Conservation (phyloP, 345 rosid species). For the Camelina hispida region DNA sequence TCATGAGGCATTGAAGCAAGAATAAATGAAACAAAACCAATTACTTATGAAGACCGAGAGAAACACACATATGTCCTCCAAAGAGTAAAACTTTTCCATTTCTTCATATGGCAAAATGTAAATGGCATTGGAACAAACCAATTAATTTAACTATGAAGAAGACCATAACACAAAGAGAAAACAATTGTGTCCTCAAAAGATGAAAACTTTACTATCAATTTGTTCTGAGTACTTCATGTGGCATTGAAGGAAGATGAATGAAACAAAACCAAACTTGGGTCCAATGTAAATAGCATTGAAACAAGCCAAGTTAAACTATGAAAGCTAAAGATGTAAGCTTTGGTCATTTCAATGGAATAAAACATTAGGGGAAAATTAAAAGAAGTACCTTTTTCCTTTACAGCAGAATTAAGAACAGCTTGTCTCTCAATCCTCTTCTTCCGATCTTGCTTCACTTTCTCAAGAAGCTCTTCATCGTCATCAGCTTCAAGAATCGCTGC, state of each 20-base stretch:
- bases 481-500: slow-evolving; percentile 94
- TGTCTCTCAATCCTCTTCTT: slow-evolving; percentile 90
- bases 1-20: neutral
- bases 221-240: slow-evolving; percentile 6
- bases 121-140: neutral
- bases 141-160: neutral
- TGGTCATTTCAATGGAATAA: neutral
- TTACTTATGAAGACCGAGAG: neutral
- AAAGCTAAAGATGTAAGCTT: slow-evolving; percentile 8
- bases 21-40: neutral
- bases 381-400: slow-evolving; percentile 68
- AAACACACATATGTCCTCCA: neutral
- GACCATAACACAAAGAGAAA: neutral
- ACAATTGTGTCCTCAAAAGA: neutral
- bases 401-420: slow-evolving; percentile 69
- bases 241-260: neutral
- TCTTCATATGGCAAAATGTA: neutral
- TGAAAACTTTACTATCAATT: slow-evolving; percentile 10
- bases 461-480: slow-evolving; percentile 86
- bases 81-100: slow-evolving; percentile 11
- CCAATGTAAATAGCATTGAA: neutral
- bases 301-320: neutral
- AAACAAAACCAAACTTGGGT: slow-evolving; percentile 1
- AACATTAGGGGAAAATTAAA: neutral
- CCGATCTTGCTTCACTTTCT: slow-evolving; percentile 83